Base-by-base conservation (phyloP, 805 yeast genomes). In the Schwanniomyces pseudopolymorphus region DNA sequence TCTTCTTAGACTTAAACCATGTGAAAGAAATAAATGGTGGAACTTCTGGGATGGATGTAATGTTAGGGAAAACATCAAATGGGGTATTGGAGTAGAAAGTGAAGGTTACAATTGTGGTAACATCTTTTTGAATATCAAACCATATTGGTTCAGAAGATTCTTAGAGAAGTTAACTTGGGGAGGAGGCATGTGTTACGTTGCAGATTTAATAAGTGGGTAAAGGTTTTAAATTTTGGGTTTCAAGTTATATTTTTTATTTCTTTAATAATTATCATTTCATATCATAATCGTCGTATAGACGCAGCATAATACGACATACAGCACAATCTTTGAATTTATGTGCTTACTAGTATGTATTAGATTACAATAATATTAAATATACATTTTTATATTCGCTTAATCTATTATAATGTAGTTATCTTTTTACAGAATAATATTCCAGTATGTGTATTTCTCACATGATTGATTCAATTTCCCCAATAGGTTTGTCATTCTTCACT, bases 1-100 rank as follows among this genome's bases (percentile, higher is more conserved):
- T 58, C 71, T 94, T 45, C 64, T 75, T 41, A 74, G 99, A 37
- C 63, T 69, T 1, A 77, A 81, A 13, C 83, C 94, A 1, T 92
- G 99, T 61, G 95, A 90, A 61, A 69, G 91, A 28, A 74, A 81
- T 50, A 90, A 89, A 62, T 89, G 97, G 97, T 92, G 96, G 94
- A 91, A 92, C 60, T 75, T 89, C 55, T 79, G 89, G 81, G 77
- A 80, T 46, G 85, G 89, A 2, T 92, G 99, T 67, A 86, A 86
- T 9, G 81, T 91, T 5, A 73, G 96, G 46, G 74, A 80, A 45
- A 81, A 82, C 55, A 79, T 85, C 44, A 83, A 86, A 51, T 80
- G 85, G 73, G 98, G 97, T 0, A 80, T 85, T 53, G 98, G 98
- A 2, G 79, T 89, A 8, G 97, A 92, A 60, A 80, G 84, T 50